phyloP scores from a whole-genome alignment of 208 protist genomes.

The Leishmania mexicana region DNA sequence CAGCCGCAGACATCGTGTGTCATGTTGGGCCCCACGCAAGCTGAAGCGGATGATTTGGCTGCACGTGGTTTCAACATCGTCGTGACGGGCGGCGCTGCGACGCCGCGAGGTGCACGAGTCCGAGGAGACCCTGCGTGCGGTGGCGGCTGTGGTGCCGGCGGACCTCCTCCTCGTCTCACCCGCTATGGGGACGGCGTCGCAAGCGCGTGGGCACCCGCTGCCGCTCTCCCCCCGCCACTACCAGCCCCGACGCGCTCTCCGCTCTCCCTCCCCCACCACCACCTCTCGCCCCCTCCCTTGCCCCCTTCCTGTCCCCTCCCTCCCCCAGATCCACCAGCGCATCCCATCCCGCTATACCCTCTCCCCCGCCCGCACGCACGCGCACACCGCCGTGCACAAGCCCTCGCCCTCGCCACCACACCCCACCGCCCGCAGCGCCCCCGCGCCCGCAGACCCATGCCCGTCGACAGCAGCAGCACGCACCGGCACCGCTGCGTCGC shows the following conservation, averaged over 20 bases:
- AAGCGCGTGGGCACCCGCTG: too few species aligned
- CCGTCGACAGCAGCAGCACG: not conserved
- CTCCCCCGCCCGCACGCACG: too few species aligned
- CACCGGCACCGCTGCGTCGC: slow-evolving; percentile 18
- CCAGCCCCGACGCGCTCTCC: too few species aligned
- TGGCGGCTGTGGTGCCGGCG: not conserved
- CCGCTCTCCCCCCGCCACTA: too few species aligned
- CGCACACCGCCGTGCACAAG: too few species aligned
- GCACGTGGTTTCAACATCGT: slow-evolving; percentile 40
- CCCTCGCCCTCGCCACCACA: too few species aligned
- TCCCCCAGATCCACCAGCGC: too few species aligned
- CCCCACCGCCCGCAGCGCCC: too few species aligned
- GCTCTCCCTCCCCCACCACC: not conserved
- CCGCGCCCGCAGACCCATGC: not conserved
- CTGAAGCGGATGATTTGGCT: slow-evolving; percentile 3
- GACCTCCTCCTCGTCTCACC: too few species aligned
- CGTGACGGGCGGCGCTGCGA: slow-evolving; percentile 72
- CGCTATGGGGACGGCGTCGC: too few species aligned
- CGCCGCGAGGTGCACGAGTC: not conserved
- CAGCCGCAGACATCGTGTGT: not conserved
- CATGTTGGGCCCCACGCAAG: not conserved
- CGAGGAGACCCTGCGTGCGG: not conserved
- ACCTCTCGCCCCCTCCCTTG: not conserved
- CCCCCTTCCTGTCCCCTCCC: too few species aligned
- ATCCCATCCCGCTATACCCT: too few species aligned